These are phyloP conservation scores for Fusarium luffae DNA, from an alignment of 2,329 filamentous ascomycete species.

Conservation along the genomic window DNA sequence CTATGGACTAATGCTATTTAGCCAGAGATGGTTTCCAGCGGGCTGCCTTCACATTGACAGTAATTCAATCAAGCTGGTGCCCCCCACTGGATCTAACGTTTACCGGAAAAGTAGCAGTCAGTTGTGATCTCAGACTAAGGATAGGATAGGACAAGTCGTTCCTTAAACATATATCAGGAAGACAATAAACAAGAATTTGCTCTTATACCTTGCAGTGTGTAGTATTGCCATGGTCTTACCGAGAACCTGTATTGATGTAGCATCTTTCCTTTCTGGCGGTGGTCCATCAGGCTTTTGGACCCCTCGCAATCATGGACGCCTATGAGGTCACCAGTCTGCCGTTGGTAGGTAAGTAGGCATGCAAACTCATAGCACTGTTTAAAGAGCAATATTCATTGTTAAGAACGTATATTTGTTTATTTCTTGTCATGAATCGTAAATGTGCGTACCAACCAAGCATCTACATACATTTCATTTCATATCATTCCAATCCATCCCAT, in stretches of 20 bases:
- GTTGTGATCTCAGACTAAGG: background rate
- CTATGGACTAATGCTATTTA: too few relatives aligned
- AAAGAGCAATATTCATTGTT: background rate
- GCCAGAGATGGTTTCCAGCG: too few relatives aligned
- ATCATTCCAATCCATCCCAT: background rate
- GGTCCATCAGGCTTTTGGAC: background rate
- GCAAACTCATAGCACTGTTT: background rate
- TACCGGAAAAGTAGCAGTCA: too few relatives aligned
- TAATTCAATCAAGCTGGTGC: too few relatives aligned
- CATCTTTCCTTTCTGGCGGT: background rate
- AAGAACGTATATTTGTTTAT: conserved; percentile 15
- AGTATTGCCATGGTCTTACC: background rate
- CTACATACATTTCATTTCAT: conserved; percentile 35
- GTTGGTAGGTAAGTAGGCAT: background rate
- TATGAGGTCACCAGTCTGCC: conserved; percentile 29
- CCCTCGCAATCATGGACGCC: background rate
- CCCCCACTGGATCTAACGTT: too few relatives aligned
- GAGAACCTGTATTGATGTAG: background rate
- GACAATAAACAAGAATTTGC: background rate
- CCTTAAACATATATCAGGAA: background rate
- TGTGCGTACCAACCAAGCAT: conserved; percentile 31
- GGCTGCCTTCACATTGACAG: too few relatives aligned
- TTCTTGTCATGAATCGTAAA: conserved; percentile 39
- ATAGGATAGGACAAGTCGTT: background rate
- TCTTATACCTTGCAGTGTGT: background rate